phyloP scores from a whole-genome alignment of 1,284 basidiomycete species.

The Xerocomus amazonicus region DNA sequence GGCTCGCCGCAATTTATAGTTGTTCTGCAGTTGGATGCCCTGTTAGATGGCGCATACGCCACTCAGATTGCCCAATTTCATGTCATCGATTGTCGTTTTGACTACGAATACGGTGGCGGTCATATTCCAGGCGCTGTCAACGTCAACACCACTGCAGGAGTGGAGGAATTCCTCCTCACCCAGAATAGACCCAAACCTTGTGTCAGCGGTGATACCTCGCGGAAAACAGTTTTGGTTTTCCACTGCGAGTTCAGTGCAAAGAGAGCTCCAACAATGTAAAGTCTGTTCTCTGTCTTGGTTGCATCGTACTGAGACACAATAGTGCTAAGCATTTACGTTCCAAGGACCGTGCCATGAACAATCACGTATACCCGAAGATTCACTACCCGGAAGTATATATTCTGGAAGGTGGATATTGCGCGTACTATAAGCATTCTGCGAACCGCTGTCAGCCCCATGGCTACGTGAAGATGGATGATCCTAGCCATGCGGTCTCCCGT shows the following conservation, averaged over 20 bases:
- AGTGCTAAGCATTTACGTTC: conserved; percentile 92
- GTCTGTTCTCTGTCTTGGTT: conserved; percentile 2
- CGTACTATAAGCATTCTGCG: conserved; percentile 72
- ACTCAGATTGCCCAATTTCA: conserved; percentile 65
- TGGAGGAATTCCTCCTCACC: conserved; percentile 80
- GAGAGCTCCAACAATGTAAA: conserved; percentile 93
- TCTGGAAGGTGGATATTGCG: conserved; percentile 92
- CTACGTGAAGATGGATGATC: conserved; percentile 96
- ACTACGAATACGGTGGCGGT: conserved; percentile 94
- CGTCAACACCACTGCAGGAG: conserved; percentile 77
- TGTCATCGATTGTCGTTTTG: conserved; percentile 96
- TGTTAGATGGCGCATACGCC: conserved; percentile 73
- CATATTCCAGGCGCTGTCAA: conserved; percentile 93
- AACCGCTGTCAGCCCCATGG: conserved; percentile 74
- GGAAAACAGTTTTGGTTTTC: conserved; percentile 88
- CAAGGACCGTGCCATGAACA: conserved; percentile 85
- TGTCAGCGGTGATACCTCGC: conserved; percentile 71
- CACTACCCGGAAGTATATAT: conserved; percentile 98
- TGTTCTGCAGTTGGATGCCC: conserved; percentile 57
- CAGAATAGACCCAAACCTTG: conserved; percentile 68
- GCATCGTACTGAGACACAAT: conserved; percentile 12
- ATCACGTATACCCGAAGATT: conserved; percentile 86
- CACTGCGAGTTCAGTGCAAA: conserved; percentile 98
- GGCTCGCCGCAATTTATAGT: conserved; percentile 1
- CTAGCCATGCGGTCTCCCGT: conserved; percentile 73